Conservation (phyloP, 1,284 basidiomycete species). For the Leccinum discolor region DNA sequence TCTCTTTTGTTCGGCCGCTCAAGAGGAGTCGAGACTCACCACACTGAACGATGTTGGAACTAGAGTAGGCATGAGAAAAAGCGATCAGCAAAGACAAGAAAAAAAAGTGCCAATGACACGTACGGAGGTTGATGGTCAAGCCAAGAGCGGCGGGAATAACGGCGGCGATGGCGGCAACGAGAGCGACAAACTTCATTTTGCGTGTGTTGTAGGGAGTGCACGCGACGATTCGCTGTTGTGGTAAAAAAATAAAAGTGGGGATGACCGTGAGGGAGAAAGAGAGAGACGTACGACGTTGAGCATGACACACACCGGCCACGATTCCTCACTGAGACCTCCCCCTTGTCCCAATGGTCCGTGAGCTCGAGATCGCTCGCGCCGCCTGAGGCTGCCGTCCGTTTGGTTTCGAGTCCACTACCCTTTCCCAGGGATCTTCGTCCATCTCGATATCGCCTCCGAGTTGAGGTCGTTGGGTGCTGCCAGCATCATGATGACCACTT, state of each 20-base stretch:
- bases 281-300: not conserved
- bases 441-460: conserved; percentile 38
- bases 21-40: conserved; percentile 40
- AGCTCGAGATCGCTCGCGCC: conserved; percentile 59
- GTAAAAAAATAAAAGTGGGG: not conserved
- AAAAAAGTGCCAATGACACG: conserved; percentile 29
- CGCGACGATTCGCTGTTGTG: conserved; percentile 15
- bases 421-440: conserved; percentile 45
- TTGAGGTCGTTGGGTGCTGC: conserved; percentile 1
- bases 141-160: conserved; percentile 46
- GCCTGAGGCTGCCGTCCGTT: conserved; percentile 31
- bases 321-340: too few relatives aligned
- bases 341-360: too few relatives aligned
- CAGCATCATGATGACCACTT: conserved; percentile 15
- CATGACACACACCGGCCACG: too few relatives aligned
- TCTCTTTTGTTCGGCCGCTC: not conserved
- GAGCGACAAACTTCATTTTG: conserved; percentile 54
- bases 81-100: not conserved
- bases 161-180: conserved; percentile 46
- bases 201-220: conserved; percentile 18
- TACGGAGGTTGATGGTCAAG: conserved; percentile 71
- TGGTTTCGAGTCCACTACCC: conserved; percentile 51
- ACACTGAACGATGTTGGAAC: conserved; percentile 49
- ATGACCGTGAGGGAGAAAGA: not conserved
- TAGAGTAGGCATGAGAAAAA: conserved; percentile 12